Conservation (phyloP, 257 asterid species). For the Perilla frutescens region DNA sequence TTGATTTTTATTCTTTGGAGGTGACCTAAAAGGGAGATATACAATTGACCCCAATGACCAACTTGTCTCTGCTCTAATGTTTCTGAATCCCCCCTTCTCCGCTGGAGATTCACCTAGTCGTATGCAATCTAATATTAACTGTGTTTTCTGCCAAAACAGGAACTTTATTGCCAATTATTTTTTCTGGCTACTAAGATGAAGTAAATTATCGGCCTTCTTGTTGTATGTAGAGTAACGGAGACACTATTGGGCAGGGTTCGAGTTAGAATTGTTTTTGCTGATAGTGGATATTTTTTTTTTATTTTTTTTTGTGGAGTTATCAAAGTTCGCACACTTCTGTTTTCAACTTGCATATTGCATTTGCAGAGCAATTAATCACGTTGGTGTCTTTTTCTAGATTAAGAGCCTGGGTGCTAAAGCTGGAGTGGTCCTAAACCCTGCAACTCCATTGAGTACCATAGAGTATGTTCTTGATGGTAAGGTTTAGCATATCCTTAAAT, state of each 20-base stretch:
- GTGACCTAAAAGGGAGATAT: not conserved
- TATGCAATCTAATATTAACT: not conserved
- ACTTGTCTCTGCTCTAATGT: not conserved
- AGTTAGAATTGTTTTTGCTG: not conserved
- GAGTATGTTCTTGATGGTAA: constrained; percentile 96
- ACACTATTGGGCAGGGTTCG: not conserved
- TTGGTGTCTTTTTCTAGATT: constrained; percentile 54
- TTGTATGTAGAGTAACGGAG: constrained; percentile 5
- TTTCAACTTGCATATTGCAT: not conserved
- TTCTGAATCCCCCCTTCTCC: not conserved
- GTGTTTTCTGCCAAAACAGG: constrained; percentile 1
- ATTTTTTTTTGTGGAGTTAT: not conserved
- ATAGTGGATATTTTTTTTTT: too few relatives aligned
- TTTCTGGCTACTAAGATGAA: not conserved
- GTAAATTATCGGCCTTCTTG: constrained; percentile 1
- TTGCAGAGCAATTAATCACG: not conserved
- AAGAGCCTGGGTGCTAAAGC: constrained; percentile 97
- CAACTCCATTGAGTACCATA: constrained; percentile 78
- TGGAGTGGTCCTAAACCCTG: constrained; percentile 99
- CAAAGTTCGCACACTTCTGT: not conserved
- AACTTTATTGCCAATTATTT: not conserved
- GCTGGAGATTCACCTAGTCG: too few relatives aligned
- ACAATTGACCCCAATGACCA: constrained; percentile 7
- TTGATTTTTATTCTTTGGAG: constrained; percentile 2
- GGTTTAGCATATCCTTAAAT: constrained; percentile 31